phyloP scores from a whole-genome alignment of 805 yeast species.

The Wickerhamomyces strasburgensis region DNA sequence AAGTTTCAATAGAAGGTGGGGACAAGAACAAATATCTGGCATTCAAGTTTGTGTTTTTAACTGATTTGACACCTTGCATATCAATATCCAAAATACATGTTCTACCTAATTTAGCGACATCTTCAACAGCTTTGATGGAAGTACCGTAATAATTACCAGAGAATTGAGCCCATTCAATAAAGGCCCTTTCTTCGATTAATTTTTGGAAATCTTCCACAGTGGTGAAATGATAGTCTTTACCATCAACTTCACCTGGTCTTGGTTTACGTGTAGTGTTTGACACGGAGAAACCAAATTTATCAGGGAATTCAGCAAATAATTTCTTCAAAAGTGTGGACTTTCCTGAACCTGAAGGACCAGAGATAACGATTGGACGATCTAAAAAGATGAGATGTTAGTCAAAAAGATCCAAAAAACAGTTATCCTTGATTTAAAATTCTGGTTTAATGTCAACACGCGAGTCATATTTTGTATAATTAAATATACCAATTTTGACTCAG shows the following conservation, averaged over 20 bases:
- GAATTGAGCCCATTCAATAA: conserved; percentile 97
- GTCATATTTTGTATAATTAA: not conserved
- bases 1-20: conserved; percentile 85
- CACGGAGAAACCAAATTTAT: conserved; percentile 86
- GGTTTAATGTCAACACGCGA: too few relatives aligned
- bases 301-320: conserved; percentile 86
- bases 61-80: conserved; percentile 97
- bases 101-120: conserved; percentile 49
- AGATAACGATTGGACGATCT: conserved; percentile 84
- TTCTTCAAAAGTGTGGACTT: conserved; percentile 90
- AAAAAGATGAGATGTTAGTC: conserved; percentile 18
- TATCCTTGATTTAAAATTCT: not conserved
- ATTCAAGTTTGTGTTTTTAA: conserved; percentile 73
- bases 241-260: conserved; percentile 85
- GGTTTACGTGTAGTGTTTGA: conserved; percentile 92
- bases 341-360: conserved; percentile 97
- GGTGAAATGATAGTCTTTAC: conserved; percentile 84
- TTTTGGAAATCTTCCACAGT: conserved; percentile 74
- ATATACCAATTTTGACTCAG: not conserved
- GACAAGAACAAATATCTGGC: conserved; percentile 85
- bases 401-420: too few relatives aligned
- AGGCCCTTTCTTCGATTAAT: conserved; percentile 67
- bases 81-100: conserved; percentile 94
- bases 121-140: conserved; percentile 74
- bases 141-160: conserved; percentile 98